Evolutionary conservation across 768 basidiomycete species (phyloP).

Genomic region (Russula virescens): DNA sequence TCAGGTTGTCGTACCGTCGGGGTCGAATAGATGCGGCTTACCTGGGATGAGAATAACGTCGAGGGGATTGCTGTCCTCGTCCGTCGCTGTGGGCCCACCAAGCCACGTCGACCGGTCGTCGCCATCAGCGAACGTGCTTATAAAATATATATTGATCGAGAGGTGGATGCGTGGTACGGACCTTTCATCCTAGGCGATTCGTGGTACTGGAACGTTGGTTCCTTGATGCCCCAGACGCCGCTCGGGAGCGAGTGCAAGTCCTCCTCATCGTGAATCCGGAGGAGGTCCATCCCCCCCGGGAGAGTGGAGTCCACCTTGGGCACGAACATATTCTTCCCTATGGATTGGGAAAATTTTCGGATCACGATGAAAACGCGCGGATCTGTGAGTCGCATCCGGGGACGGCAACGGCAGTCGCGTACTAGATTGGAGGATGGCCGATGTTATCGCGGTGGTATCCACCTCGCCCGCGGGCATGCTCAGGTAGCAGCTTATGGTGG

Average conservation of each 20-base stretch:
- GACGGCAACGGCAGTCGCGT: conserved; percentile 19
- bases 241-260: conserved; percentile 53
- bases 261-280: conserved; percentile 51
- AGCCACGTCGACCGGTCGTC: neutral
- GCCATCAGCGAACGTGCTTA: neutral
- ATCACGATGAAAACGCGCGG: neutral
- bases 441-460: conserved; percentile 49
- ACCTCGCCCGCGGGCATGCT: conserved; percentile 74
- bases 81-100: neutral
- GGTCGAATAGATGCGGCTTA: conserved; percentile 13
- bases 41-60: conserved; percentile 13
- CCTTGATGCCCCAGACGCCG: conserved; percentile 73
- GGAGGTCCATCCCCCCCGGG: conserved; percentile 55
- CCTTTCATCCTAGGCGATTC: conserved; percentile 46
- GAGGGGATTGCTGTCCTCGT: neutral
- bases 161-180: conserved; percentile 30
- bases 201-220: conserved; percentile 47
- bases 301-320: conserved; percentile 50
- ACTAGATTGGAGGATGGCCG: conserved; percentile 53
- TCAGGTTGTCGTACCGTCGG: no score
- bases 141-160: no score
- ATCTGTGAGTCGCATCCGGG: neutral
- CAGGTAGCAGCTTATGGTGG: conserved; percentile 64
- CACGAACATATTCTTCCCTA: conserved; percentile 60
- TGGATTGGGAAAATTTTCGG: conserved; percentile 25